phyloP scores from a whole-genome alignment of 2,329 filamentous ascomycete genomes.

The Celoporthe dispersa region DNA sequence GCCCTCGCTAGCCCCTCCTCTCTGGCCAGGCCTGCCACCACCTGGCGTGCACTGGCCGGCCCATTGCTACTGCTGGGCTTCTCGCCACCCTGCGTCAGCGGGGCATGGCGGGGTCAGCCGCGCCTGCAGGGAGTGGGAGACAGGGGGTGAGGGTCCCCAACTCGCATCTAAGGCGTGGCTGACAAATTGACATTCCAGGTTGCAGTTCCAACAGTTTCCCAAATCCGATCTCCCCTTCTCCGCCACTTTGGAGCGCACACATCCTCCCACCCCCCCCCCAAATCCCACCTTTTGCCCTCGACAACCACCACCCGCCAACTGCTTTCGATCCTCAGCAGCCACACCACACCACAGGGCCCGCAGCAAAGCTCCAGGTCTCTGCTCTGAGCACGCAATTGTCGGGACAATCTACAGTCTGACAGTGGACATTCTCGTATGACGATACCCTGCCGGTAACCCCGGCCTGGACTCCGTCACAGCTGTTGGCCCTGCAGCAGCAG shows the following conservation, averaged over 20 bases:
- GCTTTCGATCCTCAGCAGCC: not conserved
- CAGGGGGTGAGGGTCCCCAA: not conserved
- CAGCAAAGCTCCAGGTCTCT: not conserved
- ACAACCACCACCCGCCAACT: not conserved
- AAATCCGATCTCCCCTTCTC: conserved; percentile 19
- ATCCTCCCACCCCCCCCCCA: conserved; percentile 7
- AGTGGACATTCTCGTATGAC: not conserved
- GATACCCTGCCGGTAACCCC: not conserved
- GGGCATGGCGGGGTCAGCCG: conserved; percentile 6
- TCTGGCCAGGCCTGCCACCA: not conserved
- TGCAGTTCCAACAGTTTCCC: conserved; percentile 29
- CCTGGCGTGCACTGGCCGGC: not conserved
- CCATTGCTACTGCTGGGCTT: not conserved
- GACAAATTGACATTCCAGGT: conserved; percentile 35
- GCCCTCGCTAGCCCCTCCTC: not conserved
- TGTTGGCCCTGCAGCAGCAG: not conserved
- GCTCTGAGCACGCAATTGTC: conserved; percentile 7
- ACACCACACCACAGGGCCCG: not conserved
- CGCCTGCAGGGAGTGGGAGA: not conserved
- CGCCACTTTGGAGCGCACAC: conserved; percentile 28
- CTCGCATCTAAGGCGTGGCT: conserved; percentile 24
- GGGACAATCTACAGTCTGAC: not conserved
- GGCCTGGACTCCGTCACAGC: conserved; percentile 1
- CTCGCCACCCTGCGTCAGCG: not conserved
- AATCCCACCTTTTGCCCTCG: not conserved